phyloP scores from a whole-genome alignment of 2,329 filamentous ascomycete species.

The Colletotrichum abscissum region DNA sequence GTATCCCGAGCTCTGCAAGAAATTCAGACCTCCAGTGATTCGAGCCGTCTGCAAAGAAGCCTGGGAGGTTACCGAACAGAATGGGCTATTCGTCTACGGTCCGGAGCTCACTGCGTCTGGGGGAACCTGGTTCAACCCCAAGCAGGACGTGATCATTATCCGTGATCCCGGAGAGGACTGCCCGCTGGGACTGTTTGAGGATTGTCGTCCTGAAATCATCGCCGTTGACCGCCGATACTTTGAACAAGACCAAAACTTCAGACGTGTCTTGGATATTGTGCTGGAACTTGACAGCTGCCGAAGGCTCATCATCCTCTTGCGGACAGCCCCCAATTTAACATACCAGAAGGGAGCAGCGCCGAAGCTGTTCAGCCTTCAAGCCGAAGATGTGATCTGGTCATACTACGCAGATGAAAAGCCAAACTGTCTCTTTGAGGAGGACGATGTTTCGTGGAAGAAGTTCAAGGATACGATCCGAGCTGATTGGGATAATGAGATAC shows the following conservation, averaged over 20 bases:
- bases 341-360: no score
- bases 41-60: conserved; percentile 2
- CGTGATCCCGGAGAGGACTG: background rate
- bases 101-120: background rate
- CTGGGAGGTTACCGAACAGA: background rate
- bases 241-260: background rate
- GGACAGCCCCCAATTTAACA: background rate
- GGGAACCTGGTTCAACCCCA: background rate
- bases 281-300: background rate
- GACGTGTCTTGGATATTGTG: background rate
- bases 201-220: background rate
- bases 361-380: no score
- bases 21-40: background rate
- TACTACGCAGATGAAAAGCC: no score
- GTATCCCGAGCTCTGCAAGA: no score
- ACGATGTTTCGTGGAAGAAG: no score
- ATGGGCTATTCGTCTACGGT: background rate
- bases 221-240: background rate
- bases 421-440: no score
- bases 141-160: background rate
- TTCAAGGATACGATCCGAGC: no score
- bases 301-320: background rate
- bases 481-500: no score
- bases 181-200: background rate
- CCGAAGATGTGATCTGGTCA: no score